Evolutionary conservation across 73 alveolate species (phyloP).

Genomic region (Paramecium caudatum): DNA sequence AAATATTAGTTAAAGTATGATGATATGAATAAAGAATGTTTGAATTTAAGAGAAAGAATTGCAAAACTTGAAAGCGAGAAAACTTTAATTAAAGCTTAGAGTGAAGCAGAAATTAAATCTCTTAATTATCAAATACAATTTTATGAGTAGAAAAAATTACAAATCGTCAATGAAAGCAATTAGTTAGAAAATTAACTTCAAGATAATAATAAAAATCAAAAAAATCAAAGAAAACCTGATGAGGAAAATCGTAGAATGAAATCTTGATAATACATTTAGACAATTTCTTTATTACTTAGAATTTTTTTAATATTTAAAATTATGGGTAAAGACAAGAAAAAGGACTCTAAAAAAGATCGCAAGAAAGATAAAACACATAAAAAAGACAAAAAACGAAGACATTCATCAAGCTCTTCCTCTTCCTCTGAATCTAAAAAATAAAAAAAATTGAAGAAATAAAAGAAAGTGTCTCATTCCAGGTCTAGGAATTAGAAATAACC

Average conservation of each 20-base stretch:
- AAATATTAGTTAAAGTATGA: constrained; percentile 24
- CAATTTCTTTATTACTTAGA: too few species aligned
- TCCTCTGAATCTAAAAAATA: neutral
- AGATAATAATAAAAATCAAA: too few species aligned
- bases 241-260: too few species aligned
- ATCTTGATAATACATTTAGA: too few species aligned
- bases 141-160: neutral
- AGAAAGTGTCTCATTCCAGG: constrained; percentile 13
- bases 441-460: constrained; percentile 18
- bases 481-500: neutral
- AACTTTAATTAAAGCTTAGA: neutral
- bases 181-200: too few species aligned
- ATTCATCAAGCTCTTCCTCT: constrained; percentile 3
- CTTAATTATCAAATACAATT: neutral
- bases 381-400: neutral
- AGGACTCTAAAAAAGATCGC: neutral
- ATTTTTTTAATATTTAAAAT: too few species aligned
- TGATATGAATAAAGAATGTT: constrained; percentile 34
- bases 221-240: too few species aligned
- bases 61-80: constrained; percentile 4
- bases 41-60: constrained; percentile 32
- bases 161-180: too few species aligned
- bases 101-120: constrained; percentile 25
- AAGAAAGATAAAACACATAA: constrained; percentile 15
- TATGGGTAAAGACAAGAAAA: constrained; percentile 33